phyloP scores from a whole-genome alignment of 1,284 basidiomycete species.

The Schizopora paradoxa region DNA sequence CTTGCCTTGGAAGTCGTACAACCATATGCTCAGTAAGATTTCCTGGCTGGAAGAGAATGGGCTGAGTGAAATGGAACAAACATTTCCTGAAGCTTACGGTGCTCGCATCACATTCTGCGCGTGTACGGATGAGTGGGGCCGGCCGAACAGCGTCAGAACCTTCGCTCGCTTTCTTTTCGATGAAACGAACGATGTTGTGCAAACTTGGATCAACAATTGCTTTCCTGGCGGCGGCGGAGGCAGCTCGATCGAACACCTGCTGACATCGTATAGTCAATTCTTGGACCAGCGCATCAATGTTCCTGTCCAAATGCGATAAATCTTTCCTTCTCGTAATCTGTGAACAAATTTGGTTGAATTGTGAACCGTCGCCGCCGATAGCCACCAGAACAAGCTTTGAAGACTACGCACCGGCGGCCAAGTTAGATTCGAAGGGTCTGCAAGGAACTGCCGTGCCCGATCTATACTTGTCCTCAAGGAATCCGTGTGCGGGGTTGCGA shows the following conservation, averaged over 20 bases:
- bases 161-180: conserved; percentile 24
- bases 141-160: conserved; percentile 1
- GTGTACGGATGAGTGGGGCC: conserved; percentile 26
- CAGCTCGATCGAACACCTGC: conserved; percentile 55
- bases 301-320: conserved; percentile 56
- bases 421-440: conserved; percentile 31
- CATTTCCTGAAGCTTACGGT: conserved; percentile 6
- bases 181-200: conserved; percentile 25
- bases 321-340: conserved; percentile 47
- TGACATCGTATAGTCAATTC: conserved; percentile 58
- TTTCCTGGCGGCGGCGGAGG: conserved; percentile 57
- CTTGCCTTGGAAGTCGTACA: conserved; percentile 11
- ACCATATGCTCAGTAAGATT: conserved; percentile 12
- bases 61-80: conserved; percentile 14
- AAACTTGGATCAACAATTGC: conserved; percentile 40
- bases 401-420: conserved; percentile 24
- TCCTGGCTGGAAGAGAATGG: conserved; percentile 9
- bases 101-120: conserved; percentile 42
- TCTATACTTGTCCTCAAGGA: conserved; percentile 40
- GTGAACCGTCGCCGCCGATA: conserved; percentile 8
- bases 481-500: conserved; percentile 36
- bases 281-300: conserved; percentile 60
- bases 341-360: conserved; percentile 12
- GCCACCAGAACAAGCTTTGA: neutral
- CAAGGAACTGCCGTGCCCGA: conserved; percentile 42